Evolutionary conservation across 306 rosid genomes (phyloP), one percentile per base, ranked within the genome.

Genomic region (Citrullus colocynthis): DNA sequence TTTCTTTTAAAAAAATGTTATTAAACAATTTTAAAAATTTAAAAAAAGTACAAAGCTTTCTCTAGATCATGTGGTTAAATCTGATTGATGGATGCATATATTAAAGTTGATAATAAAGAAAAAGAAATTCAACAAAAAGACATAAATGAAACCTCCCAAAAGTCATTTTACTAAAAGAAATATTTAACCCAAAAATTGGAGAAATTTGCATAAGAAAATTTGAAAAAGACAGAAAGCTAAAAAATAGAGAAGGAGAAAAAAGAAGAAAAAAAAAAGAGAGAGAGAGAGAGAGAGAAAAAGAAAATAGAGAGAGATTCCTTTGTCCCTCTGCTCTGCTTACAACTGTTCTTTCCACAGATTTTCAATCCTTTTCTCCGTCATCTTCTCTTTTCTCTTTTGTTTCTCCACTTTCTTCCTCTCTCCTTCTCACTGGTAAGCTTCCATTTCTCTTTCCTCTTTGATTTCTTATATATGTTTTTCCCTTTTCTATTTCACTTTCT

Each of bases 351-450:
- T 78, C 78, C 49, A 67, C 85, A 78, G 45, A 51, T 60, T 69
- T 70, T 78, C 78, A 63, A 66, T 78, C 16, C 17, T 51, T 49
- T 72, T 78, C 42, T 62, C 4, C 64, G 18, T 45, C 62, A 3
- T 20, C 30, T 21, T 74, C 73, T 52, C 57, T 63, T 28, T n/a
- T 13, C 14, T 4, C 7, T 56, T 54, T 75, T 32, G 80, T 37
- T 77, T 78, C 41, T 4, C n/a, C 21, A 30, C 20, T 20, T 75
- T 13, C 36, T 24, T 48, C 74, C 63, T 75, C 56, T 78, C 36
- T 51, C 75, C 21, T 36, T 61, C 64, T 72, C 79, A 34, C 80
- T 13, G 85, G 86, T 84, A 74, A 82, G 80, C 80, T 77, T 74
- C 63, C 76, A 82, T 85, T 62, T 24, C 60, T 48, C 72, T 52